Conservation (phyloP, 2,329 filamentous ascomycete genomes). For the Xylaria sp. region DNA sequence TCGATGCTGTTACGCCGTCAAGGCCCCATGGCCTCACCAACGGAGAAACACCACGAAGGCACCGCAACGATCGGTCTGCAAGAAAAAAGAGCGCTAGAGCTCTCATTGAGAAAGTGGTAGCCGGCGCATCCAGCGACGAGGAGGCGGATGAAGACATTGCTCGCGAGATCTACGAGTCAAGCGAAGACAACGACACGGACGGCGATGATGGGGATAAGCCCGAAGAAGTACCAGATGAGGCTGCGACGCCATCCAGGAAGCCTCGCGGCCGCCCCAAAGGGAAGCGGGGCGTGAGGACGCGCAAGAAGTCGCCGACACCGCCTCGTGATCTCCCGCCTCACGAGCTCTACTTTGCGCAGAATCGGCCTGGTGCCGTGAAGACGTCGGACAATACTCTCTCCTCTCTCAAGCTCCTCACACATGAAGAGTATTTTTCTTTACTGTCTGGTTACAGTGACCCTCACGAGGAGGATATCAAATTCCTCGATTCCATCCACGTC, state of each 20-base stretch:
- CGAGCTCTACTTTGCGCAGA: constrained; percentile 91
- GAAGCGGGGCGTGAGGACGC: constrained; percentile 35
- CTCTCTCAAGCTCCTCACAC: constrained; percentile 69
- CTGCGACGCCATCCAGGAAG: constrained; percentile 44
- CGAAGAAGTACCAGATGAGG: constrained; percentile 23
- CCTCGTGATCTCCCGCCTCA: constrained; percentile 78
- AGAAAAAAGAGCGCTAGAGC: constrained; percentile 76
- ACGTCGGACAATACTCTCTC: constrained; percentile 83
- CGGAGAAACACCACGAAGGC: constrained; percentile 56
- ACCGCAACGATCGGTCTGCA: constrained; percentile 75
- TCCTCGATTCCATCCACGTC: constrained; percentile 68
- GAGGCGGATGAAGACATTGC: constrained; percentile 66
- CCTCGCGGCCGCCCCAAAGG: constrained; percentile 38
- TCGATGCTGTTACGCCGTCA: constrained; percentile 24
- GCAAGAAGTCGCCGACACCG: constrained; percentile 69
- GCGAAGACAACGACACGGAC: constrained; percentile 40
- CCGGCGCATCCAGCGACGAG: constrained; percentile 61
- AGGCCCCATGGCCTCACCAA: constrained; percentile 24
- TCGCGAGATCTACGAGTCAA: constrained; percentile 59
- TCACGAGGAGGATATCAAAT: constrained; percentile 64
- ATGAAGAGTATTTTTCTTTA: constrained; percentile 83
- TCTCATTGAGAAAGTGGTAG: constrained; percentile 66
- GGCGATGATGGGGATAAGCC: constrained; percentile 31
- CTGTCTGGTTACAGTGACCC: constrained; percentile 60
- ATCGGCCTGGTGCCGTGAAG: constrained; percentile 71